Percentiles rank a stretch among this genome's conserved stretches.
Evolutionary conservation across 345 rosid species (phyloP).

Genomic region (Ceriops decandra): DNA sequence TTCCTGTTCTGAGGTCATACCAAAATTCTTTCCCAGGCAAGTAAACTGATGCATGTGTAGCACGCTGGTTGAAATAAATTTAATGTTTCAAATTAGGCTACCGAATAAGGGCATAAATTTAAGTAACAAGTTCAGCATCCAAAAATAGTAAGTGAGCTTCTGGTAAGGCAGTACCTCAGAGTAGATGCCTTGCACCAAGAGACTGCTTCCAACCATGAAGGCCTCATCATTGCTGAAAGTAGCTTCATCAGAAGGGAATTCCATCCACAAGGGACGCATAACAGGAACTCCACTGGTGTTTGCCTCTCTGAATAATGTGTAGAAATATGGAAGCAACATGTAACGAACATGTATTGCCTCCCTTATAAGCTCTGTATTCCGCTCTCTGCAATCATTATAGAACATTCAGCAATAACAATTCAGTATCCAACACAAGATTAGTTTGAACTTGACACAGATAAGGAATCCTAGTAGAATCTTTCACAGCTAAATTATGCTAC

Average conservation of each 20-base stretch:
- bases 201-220: constrained; percentile 91
- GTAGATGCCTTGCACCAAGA: constrained; percentile 92
- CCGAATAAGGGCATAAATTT: constrained; percentile 3
- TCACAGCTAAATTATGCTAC: background rate
- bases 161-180: constrained; percentile 50
- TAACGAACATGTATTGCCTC: constrained; percentile 89
- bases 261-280: constrained; percentile 96
- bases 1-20: constrained; percentile 82
- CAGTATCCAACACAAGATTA: background rate
- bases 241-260: constrained; percentile 85
- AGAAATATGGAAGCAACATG: constrained; percentile 82
- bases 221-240: constrained; percentile 88
- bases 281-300: constrained; percentile 81
- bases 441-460: background rate
- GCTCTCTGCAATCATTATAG: constrained; percentile 53
- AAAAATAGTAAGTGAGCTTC: background rate
- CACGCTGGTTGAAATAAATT: constrained; percentile 41
- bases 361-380: constrained; percentile 76
- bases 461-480: background rate
- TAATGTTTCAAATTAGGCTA: constrained; percentile 5
- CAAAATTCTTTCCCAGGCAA: constrained; percentile 88
- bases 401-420: constrained; percentile 1
- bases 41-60: constrained; percentile 69
- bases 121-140: background rate
- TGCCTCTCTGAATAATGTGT: constrained; percentile 96